phyloP scores from a whole-genome alignment of 2,329 filamentous ascomycete genomes.

The Dactylellina sp. region DNA sequence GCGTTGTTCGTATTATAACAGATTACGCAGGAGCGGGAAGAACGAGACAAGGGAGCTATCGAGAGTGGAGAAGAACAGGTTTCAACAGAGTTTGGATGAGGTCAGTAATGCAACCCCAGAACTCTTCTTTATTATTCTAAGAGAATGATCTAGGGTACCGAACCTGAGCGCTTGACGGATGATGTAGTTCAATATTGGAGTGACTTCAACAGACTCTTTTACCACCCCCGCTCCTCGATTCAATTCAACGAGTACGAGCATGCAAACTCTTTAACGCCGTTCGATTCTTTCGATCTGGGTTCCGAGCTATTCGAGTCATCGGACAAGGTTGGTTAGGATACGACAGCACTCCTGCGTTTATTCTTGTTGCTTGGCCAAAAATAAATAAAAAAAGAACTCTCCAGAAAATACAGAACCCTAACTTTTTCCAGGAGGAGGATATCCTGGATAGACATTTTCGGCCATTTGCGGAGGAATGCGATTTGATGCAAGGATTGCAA shows the following conservation, averaged over 20 bases:
- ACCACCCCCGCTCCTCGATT: constrained; percentile 86
- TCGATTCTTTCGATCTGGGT: constrained; percentile 79
- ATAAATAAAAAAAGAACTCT: constrained; percentile 6
- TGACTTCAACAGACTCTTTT: constrained; percentile 92
- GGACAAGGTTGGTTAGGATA: constrained; percentile 67
- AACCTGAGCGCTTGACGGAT: constrained; percentile 73
- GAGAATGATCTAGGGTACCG: constrained; percentile 66
- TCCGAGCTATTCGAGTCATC: constrained; percentile 79
- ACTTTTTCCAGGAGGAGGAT: constrained; percentile 74
- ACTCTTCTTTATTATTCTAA: constrained; percentile 5
- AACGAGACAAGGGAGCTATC: constrained; percentile 40
- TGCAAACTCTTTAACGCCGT: constrained; percentile 81
- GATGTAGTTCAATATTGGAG: constrained; percentile 93
- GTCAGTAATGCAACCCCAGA: constrained; percentile 24
- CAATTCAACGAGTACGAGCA: constrained; percentile 90
- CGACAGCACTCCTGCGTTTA: constrained; percentile 23
- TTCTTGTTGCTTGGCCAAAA: constrained; percentile 2
- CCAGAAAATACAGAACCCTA: constrained; percentile 19
- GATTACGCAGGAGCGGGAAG: constrained; percentile 39
- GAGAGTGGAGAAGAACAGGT: constrained; percentile 46
- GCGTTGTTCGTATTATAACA: constrained; percentile 15
- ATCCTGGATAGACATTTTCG: constrained; percentile 90
- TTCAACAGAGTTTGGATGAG: constrained; percentile 49
- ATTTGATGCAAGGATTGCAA: constrained; percentile 90
- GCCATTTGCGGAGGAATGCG: constrained; percentile 90